These are phyloP conservation scores for Rhodotorula babjevae DNA, from an alignment of 768 basidiomycete species.

Conservation along the genomic window DNA sequence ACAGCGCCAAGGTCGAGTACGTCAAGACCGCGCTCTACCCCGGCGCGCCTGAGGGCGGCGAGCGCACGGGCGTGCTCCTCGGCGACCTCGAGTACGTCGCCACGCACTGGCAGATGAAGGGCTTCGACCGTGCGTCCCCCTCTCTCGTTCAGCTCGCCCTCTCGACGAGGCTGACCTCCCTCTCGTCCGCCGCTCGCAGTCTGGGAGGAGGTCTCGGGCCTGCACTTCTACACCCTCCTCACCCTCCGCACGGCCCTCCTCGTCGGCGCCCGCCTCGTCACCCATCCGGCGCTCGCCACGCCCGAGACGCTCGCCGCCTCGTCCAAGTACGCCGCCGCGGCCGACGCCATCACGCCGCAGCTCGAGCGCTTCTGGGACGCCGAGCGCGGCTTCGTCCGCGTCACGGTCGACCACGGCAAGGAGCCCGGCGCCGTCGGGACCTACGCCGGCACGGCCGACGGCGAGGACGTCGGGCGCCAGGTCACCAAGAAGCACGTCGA, in stretches of 20 bases:
- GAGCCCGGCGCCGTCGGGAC: slow-evolving; percentile 5
- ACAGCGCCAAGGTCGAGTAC: slow-evolving; percentile 11
- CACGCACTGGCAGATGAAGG: slow-evolving; percentile 16
- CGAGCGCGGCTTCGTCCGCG: slow-evolving; percentile 19
- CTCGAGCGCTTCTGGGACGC: slow-evolving; percentile 38
- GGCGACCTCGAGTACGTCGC: slow-evolving; percentile 41
- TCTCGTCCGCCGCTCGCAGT: slow-evolving; percentile 1
- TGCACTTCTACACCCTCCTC: slow-evolving; percentile 42
- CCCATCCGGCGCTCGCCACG: slow-evolving; percentile 5
- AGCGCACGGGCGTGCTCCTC: slow-evolving; percentile 34
- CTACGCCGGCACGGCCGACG: slow-evolving; percentile 12
- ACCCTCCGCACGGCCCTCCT: slow-evolving; percentile 33
- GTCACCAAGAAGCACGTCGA: not conserved
- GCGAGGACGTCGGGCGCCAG: not conserved
- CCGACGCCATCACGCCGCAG: slow-evolving; percentile 16
- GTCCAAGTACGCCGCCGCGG: slow-evolving; percentile 23
- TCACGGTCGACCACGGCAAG: slow-evolving; percentile 30
- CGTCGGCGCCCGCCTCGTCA: slow-evolving; percentile 33
- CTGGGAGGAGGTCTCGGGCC: slow-evolving; percentile 42
- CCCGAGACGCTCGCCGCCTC: slow-evolving; percentile 23
- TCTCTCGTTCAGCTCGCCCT: not conserved
- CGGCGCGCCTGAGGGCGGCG: slow-evolving; percentile 5
- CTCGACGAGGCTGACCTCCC: too few species aligned
- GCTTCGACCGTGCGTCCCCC: slow-evolving; percentile 29
- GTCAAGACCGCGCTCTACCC: slow-evolving; percentile 33